Conservation (phyloP, 208 protist species). For the Naegleria lovaniensis region DNA sequence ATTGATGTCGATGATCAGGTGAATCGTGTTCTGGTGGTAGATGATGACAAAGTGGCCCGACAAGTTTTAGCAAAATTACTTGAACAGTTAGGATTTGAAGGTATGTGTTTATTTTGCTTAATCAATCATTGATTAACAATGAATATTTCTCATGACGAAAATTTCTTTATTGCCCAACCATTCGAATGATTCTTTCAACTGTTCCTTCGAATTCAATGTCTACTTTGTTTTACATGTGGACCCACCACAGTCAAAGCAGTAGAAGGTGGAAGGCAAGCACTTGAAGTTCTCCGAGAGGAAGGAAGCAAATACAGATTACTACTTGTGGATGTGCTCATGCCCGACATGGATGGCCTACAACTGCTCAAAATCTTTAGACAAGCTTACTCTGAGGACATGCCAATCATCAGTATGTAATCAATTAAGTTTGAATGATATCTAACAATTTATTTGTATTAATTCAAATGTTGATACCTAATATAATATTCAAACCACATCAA, state of each 20-base stretch:
- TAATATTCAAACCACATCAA: not conserved
- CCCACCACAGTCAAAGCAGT: not conserved
- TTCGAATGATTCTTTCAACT: too few relatives aligned
- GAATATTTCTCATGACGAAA: too few relatives aligned
- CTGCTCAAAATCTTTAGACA: constrained; percentile 2
- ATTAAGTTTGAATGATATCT: not conserved
- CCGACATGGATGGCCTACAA: constrained; percentile 12
- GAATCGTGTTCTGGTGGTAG: not conserved
- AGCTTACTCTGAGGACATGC: constrained; percentile 19
- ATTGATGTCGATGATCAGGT: not conserved
- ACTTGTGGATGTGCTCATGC: not conserved
- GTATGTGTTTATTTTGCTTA: not conserved
- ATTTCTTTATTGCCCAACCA: too few relatives aligned
- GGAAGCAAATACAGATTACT: not conserved
- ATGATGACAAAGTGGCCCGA: not conserved
- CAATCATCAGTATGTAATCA: not conserved
- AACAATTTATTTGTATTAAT: not conserved
- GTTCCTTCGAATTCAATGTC: too few relatives aligned
- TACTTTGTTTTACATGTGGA: too few relatives aligned
- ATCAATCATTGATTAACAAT: too few relatives aligned
- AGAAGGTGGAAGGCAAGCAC: constrained; percentile 16
- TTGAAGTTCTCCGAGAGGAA: not conserved
- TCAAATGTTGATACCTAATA: not conserved
- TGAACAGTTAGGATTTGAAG: not conserved
- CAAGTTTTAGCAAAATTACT: not conserved